phyloP scores from a whole-genome alignment of 495 filamentous ascomycete species.

The Aspergillus olivimuriae region DNA sequence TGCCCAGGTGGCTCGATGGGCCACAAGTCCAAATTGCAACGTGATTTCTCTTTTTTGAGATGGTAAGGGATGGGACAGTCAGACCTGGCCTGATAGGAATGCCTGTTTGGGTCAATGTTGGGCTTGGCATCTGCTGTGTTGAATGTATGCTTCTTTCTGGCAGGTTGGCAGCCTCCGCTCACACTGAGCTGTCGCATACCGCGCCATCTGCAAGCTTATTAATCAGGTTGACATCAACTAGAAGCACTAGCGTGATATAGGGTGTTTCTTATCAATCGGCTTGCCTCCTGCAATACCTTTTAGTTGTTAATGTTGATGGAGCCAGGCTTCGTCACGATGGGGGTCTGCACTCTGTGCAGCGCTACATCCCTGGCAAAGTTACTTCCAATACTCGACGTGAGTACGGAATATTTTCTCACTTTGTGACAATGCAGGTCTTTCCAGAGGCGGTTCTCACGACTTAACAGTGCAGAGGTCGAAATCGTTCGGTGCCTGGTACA shows the following conservation, averaged over 20 bases:
- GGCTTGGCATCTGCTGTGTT: constrained; percentile 43
- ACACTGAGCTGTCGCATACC: constrained; percentile 32
- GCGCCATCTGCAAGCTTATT: constrained; percentile 40
- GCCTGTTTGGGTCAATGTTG: constrained; percentile 31
- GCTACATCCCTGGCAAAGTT: constrained; percentile 66
- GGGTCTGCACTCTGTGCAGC: constrained; percentile 62
- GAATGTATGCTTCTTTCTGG: constrained; percentile 23
- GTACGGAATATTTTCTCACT: constrained; percentile 7
- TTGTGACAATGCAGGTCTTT: no score
- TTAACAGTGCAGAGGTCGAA: constrained; percentile 49
- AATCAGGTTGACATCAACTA: constrained; percentile 38
- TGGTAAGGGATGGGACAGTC: neutral
- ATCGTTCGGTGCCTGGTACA: constrained; percentile 64
- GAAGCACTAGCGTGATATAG: constrained; percentile 41
- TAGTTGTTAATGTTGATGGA: neutral
- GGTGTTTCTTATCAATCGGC: constrained; percentile 15
- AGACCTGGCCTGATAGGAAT: no score
- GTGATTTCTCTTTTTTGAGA: constrained; percentile 40
- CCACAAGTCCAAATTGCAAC: constrained; percentile 53
- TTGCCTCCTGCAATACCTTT: neutral
- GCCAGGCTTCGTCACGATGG: constrained; percentile 55
- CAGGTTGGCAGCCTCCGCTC: neutral
- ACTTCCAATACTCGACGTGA: constrained; percentile 58
- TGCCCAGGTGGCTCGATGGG: constrained; percentile 51
- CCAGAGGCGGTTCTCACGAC: constrained; percentile 11